phyloP scores from a whole-genome alignment of 2,329 filamentous ascomycete genomes.

The Leptoxyphium fumago region DNA sequence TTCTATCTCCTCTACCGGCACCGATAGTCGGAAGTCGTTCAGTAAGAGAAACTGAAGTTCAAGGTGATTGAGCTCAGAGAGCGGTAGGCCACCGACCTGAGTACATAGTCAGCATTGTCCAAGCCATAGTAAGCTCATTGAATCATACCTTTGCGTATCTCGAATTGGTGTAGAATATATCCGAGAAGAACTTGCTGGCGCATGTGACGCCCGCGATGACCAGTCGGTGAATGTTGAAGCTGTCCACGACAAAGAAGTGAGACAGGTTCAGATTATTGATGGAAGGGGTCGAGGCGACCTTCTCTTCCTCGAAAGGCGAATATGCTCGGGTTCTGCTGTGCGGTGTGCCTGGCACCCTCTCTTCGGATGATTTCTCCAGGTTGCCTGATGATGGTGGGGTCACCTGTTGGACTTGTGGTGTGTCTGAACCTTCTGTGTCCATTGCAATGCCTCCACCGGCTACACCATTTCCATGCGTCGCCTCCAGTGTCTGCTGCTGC shows the following conservation, averaged over 20 bases:
- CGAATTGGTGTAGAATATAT: slow-evolving; percentile 98
- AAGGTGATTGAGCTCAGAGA: slow-evolving; percentile 86
- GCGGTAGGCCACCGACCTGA: slow-evolving; percentile 82
- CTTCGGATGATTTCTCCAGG: slow-evolving; percentile 24
- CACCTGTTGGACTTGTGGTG: slow-evolving; percentile 26
- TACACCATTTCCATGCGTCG: slow-evolving; percentile 8
- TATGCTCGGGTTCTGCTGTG: slow-evolving; percentile 14
- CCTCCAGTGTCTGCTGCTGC: slow-evolving; percentile 31
- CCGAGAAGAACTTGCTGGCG: slow-evolving; percentile 97
- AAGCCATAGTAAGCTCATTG: background rate
- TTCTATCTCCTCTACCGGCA: slow-evolving; percentile 89
- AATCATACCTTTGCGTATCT: slow-evolving; percentile 85
- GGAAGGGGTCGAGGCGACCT: slow-evolving; percentile 3
- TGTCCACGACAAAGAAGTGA: slow-evolving; percentile 87
- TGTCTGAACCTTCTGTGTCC: slow-evolving; percentile 16
- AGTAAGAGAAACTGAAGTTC: slow-evolving; percentile 90
- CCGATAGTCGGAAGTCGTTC: slow-evolving; percentile 88
- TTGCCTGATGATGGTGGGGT: slow-evolving; percentile 37
- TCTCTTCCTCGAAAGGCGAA: slow-evolving; percentile 13
- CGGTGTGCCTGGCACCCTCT: slow-evolving; percentile 21
- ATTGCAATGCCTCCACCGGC: slow-evolving; percentile 11
- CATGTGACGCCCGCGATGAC: slow-evolving; percentile 96
- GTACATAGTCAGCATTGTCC: background rate
- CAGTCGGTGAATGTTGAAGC: slow-evolving; percentile 94
- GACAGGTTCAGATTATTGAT: slow-evolving; percentile 40